Conservation (phyloP, 768 basidiomycete species). For the Paxillus ammoniavirescens region DNA sequence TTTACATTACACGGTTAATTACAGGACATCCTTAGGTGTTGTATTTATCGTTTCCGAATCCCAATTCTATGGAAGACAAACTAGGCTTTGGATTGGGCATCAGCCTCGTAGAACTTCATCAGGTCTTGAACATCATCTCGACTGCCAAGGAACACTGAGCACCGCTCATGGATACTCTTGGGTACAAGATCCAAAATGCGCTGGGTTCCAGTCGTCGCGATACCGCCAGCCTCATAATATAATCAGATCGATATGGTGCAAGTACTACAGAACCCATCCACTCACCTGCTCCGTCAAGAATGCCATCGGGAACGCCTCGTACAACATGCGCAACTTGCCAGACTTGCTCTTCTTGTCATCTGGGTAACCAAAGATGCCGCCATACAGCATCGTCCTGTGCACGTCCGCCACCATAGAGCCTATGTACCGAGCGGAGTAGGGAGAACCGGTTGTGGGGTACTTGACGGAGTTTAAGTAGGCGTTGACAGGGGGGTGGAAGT, state of each 20-base stretch:
- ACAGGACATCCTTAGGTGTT: neutral
- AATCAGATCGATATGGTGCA: neutral
- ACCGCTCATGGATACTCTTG: constrained; percentile 85
- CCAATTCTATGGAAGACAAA: neutral
- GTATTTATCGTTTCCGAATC: neutral
- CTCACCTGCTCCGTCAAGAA: constrained; percentile 88
- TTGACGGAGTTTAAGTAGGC: constrained; percentile 92
- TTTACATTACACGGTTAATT: constrained; percentile 7
- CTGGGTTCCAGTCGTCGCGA: constrained; percentile 93
- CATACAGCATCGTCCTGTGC: constrained; percentile 93
- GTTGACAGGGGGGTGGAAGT: constrained; percentile 81
- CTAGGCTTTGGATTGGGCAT: constrained; percentile 17
- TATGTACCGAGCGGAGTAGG: constrained; percentile 92
- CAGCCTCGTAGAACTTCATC: constrained; percentile 73
- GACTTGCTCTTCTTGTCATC: constrained; percentile 96
- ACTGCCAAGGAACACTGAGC: constrained; percentile 90
- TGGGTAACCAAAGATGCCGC: constrained; percentile 98
- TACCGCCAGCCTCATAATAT: constrained; percentile 76
- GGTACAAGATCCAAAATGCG: constrained; percentile 92
- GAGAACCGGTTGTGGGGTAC: constrained; percentile 71
- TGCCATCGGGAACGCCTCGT: constrained; percentile 98
- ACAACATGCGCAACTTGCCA: constrained; percentile 91
- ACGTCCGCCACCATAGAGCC: constrained; percentile 99
- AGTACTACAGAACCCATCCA: neutral
- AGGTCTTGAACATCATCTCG: constrained; percentile 91